phyloP scores from a whole-genome alignment of 306 rosid genomes.

The Carpinus viminea region DNA sequence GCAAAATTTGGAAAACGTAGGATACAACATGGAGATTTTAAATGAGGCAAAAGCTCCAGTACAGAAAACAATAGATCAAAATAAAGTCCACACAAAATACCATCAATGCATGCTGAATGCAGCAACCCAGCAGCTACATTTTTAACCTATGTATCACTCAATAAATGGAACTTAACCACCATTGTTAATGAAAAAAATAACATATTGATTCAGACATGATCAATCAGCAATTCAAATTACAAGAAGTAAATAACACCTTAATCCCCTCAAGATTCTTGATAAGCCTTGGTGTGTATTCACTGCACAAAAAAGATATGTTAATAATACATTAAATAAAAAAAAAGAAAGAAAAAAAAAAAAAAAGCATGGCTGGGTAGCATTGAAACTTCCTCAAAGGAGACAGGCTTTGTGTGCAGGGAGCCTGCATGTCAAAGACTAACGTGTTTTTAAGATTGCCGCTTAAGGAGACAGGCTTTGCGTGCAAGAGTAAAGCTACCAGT shows the following conservation, averaged over 20 bases:
- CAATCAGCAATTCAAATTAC: slow-evolving; percentile 26
- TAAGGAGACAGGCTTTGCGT: background rate
- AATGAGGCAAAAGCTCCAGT: slow-evolving; percentile 9
- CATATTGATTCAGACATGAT: background rate
- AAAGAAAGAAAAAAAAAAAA: slow-evolving; percentile 5
- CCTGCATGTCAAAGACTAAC: background rate
- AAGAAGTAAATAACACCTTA: slow-evolving; percentile 53
- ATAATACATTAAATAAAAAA: slow-evolving; percentile 12
- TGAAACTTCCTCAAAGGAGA: slow-evolving; percentile 11
- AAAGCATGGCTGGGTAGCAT: slow-evolving; percentile 14
- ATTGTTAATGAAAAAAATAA: background rate
- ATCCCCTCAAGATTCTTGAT: slow-evolving; percentile 88
- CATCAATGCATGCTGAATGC: slow-evolving; percentile 83
- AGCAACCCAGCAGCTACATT: slow-evolving; percentile 81
- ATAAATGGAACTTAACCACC: slow-evolving; percentile 20
- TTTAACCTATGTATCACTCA: slow-evolving; percentile 55
- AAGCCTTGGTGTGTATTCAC: slow-evolving; percentile 90
- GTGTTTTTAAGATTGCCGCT: background rate
- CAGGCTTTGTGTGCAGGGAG: no score
- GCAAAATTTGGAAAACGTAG: slow-evolving; percentile 40
- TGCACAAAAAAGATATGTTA: slow-evolving; percentile 39
- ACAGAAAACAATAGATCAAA: background rate
- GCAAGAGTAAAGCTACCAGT: background rate
- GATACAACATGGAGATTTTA: background rate
- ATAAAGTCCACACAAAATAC: slow-evolving; percentile 41